phyloP scores from a whole-genome alignment of 345 rosid species.

The Eucalyptus shirleyi region DNA sequence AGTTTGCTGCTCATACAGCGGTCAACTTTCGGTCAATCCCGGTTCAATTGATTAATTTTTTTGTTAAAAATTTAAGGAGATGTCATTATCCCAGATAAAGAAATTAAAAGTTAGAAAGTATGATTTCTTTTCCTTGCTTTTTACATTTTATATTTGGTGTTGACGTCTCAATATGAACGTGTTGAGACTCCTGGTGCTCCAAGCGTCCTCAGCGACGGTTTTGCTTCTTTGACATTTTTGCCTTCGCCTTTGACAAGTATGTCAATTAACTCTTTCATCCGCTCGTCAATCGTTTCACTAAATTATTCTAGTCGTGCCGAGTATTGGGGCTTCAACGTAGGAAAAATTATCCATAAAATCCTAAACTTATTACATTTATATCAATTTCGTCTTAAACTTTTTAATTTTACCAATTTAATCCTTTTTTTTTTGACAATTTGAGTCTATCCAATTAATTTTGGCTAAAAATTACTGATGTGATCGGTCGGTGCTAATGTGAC shows the following conservation, averaged over 20 bases:
- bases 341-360: too few relatives aligned
- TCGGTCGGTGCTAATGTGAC: fast-evolving
- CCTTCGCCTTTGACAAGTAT: neutral
- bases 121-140: neutral
- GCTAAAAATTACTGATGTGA: fast-evolving
- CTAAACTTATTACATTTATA: too few relatives aligned
- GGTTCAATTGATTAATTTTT: neutral
- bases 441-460: too few relatives aligned
- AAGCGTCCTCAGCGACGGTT: neutral
- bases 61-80: neutral
- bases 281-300: neutral
- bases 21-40: neutral
- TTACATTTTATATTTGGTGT: neutral
- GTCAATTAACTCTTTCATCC: neutral
- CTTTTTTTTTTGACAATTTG: too few relatives aligned
- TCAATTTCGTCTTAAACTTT: fast-evolving
- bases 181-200: neutral
- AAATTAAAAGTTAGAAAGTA: neutral
- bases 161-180: neutral
- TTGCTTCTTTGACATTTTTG: neutral
- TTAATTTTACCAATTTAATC: fast-evolving
- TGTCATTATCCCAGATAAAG: neutral
- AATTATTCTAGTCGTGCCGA: neutral
- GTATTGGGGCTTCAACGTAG: neutral
- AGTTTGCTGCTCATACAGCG: neutral